A percentile compares a stretch with the other conserved stretches of the same genome.
Evolutionary conservation across 2,329 filamentous ascomycete species (phyloP).

Genomic region (Pseudocercospora cruenta): DNA sequence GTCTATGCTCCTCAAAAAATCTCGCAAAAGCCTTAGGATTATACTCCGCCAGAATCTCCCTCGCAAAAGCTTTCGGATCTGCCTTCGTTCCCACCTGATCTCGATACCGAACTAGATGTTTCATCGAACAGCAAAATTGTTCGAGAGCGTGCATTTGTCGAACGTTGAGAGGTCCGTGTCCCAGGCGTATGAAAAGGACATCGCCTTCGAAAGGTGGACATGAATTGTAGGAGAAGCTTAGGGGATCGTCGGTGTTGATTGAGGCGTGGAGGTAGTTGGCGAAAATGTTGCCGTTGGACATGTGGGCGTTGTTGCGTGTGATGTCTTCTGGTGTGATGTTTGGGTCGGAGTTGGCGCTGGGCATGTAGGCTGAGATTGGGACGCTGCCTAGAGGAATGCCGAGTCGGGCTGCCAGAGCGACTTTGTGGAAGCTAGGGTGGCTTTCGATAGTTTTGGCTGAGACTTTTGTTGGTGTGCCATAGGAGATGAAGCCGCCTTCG

Average conservation of each 20-base stretch:
- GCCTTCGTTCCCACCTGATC: not conserved
- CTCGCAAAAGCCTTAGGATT: not conserved
- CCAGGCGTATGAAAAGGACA: not conserved
- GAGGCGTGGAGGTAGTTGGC: not conserved
- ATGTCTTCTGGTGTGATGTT: not conserved
- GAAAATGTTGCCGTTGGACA: not conserved
- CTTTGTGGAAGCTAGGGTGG: not conserved
- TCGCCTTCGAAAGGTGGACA: not conserved
- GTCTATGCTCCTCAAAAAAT: not conserved
- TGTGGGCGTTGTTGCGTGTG: not conserved
- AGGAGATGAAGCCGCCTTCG: not conserved
- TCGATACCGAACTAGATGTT: not conserved
- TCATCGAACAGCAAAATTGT: not conserved
- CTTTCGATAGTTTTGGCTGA: not conserved
- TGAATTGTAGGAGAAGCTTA: not conserved
- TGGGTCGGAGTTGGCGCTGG: not conserved
- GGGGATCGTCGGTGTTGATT: not conserved
- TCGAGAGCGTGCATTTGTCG: not conserved
- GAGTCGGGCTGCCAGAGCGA: not conserved
- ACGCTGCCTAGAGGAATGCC: not conserved
- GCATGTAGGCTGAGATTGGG: not conserved
- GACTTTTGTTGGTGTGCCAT: not conserved
- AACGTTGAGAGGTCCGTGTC: not conserved
- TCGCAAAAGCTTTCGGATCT: not conserved
- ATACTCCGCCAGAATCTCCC: not conserved